phyloP scores from a whole-genome alignment of 2,329 filamentous ascomycete species.

The Pseudocercospora crystallina region DNA sequence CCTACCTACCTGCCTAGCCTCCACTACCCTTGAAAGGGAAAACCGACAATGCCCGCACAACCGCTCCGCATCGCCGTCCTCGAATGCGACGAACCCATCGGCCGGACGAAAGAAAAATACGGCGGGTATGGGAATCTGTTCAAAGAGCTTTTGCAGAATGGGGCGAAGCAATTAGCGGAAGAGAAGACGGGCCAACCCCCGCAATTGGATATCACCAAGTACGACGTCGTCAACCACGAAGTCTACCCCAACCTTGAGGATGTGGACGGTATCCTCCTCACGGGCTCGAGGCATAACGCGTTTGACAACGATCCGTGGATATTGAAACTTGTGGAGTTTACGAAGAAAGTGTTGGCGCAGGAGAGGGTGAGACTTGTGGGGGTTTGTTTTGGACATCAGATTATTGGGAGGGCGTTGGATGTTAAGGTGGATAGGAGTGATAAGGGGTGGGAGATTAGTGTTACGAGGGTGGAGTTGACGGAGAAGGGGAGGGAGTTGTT shows the following conservation, averaged over 20 bases:
- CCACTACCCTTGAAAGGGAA: too few species aligned
- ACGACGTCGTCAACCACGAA: slow-evolving; percentile 68
- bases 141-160: slow-evolving; percentile 51
- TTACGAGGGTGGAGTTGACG: slow-evolving; percentile 67
- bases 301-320: slow-evolving; percentile 79
- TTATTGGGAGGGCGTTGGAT: slow-evolving; percentile 71
- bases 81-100: slow-evolving; percentile 78
- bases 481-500: slow-evolving; percentile 71
- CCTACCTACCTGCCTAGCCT: too few species aligned
- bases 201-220: slow-evolving; percentile 60
- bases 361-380: slow-evolving; percentile 69
- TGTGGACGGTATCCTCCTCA: slow-evolving; percentile 80
- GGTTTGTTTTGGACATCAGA: slow-evolving; percentile 86
- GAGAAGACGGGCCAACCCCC: slow-evolving; percentile 48
- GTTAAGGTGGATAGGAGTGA: slow-evolving; percentile 65
- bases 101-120: slow-evolving; percentile 63
- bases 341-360: slow-evolving; percentile 59
- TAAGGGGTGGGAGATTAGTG: slow-evolving; percentile 78
- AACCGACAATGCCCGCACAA: not conserved
- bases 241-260: slow-evolving; percentile 71
- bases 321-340: slow-evolving; percentile 68
- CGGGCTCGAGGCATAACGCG: slow-evolving; percentile 66
- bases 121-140: slow-evolving; percentile 69
- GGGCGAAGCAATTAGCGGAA: slow-evolving; percentile 46
- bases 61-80: slow-evolving; percentile 77